A percentile compares a stretch with the other conserved stretches of the same genome.
phyloP scores from a whole-genome alignment of 108 stramenopile species.

The Seminavis robusta region DNA sequence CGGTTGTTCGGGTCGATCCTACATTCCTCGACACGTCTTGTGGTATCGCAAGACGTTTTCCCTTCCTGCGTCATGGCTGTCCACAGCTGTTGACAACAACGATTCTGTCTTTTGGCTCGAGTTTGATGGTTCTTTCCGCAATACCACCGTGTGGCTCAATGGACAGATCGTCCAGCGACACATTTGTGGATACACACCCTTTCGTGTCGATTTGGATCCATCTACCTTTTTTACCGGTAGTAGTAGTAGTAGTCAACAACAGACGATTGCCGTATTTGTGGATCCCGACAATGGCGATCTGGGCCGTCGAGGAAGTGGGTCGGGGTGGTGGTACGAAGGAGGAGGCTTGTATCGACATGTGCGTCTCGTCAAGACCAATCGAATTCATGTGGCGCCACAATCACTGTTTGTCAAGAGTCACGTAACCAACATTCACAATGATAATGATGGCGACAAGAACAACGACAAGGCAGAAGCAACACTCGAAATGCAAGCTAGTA shows the following conservation, averaged over 20 bases:
- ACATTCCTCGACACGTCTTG: slow-evolving; percentile 31
- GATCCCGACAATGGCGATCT: slow-evolving; percentile 39
- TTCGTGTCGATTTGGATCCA: slow-evolving; percentile 10
- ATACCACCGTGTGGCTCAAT: slow-evolving; percentile 35
- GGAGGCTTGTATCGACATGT: slow-evolving; percentile 42
- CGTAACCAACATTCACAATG: neutral
- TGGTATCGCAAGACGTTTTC: slow-evolving; percentile 36
- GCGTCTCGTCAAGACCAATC: slow-evolving; percentile 7
- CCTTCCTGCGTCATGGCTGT: slow-evolving; percentile 11
- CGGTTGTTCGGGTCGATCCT: slow-evolving; percentile 36
- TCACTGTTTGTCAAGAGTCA: slow-evolving; percentile 17
- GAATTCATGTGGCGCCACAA: slow-evolving; percentile 6
- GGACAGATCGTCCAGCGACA: slow-evolving; percentile 12
- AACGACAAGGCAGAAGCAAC: neutral
- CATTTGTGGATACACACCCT: slow-evolving; percentile 33
- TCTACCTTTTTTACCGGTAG: no score
- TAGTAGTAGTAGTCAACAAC: neutral
- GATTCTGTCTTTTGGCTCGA: slow-evolving; percentile 16
- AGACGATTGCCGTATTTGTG: slow-evolving; percentile 31
- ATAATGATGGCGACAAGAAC: neutral
- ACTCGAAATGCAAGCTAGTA: slow-evolving; percentile 8
- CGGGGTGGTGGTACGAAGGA: slow-evolving; percentile 48
- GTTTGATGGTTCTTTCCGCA: slow-evolving; percentile 37
- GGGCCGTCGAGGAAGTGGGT: slow-evolving; percentile 16
- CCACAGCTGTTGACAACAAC: neutral